phyloP scores from a whole-genome alignment of 1,139 yeast species.

The Entelexis sorbosivorans region DNA sequence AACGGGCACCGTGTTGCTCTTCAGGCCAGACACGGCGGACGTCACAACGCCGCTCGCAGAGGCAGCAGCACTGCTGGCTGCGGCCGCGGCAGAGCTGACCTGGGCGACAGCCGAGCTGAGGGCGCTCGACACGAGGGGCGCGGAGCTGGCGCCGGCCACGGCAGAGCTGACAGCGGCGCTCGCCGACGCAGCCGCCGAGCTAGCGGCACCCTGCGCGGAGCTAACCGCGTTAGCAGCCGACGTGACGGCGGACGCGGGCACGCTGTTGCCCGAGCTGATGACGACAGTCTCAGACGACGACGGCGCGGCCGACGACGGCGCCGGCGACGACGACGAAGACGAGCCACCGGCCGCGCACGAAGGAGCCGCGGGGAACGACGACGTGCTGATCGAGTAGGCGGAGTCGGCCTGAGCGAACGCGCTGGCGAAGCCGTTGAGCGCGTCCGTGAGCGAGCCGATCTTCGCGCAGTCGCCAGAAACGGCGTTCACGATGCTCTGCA shows the following conservation, averaged over 20 bases:
- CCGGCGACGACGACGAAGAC: background rate
- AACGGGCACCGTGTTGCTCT: background rate
- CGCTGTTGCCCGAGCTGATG: background rate
- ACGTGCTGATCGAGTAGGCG: conserved; percentile 6
- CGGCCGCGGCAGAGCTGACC: background rate
- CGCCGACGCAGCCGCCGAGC: background rate
- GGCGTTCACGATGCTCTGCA: conserved; percentile 8
- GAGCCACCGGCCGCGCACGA: too few species aligned
- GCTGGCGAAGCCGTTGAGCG: background rate
- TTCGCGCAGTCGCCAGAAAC: conserved; percentile 7
- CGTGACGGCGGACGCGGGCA: background rate
- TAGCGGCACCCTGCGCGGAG: background rate
- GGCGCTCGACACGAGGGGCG: background rate
- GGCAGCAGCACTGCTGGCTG: background rate
- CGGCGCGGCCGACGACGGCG: background rate
- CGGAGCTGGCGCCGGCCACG: background rate
- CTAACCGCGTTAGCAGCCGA: background rate
- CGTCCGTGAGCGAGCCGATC: conserved; percentile 2
- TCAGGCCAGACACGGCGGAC: background rate
- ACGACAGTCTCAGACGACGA: background rate
- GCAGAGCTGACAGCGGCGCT: background rate
- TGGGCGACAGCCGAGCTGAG: background rate
- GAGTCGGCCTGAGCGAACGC: conserved; percentile 7
- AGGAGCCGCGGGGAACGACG: conserved; percentile 9
- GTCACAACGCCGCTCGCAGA: background rate